Percentiles rank a stretch among this genome's conserved stretches.
Conservation (phyloP, 495 filamentous ascomycete genomes). For the Daldinia grandis region DNA sequence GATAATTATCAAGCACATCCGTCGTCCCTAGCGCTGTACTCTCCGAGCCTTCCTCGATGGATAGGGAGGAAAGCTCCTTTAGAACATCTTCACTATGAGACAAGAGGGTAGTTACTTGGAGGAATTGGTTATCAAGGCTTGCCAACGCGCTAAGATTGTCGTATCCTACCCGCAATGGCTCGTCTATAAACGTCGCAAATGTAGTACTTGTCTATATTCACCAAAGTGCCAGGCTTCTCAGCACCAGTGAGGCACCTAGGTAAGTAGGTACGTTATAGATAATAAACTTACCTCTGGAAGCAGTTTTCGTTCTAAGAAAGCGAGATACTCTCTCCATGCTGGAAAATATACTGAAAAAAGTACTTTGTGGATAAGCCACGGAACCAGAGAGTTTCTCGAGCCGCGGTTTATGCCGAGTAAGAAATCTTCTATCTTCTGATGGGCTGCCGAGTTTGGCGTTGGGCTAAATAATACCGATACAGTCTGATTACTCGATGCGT, state of each 20-base stretch:
- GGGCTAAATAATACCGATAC: slow-evolving; percentile 53
- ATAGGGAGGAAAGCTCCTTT: slow-evolving; percentile 32
- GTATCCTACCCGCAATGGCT: slow-evolving; percentile 46
- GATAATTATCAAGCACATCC: slow-evolving; percentile 26
- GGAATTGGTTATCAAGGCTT: slow-evolving; percentile 44
- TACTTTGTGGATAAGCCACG: slow-evolving; percentile 48
- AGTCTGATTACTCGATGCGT: slow-evolving; percentile 40
- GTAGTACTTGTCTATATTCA: slow-evolving; percentile 37
- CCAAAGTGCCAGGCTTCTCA: neutral
- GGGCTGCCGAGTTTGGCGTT: slow-evolving; percentile 42
- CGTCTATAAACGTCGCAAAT: slow-evolving; percentile 47
- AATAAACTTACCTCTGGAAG: slow-evolving; percentile 41
- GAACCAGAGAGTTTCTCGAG: slow-evolving; percentile 15
- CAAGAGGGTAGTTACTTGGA: slow-evolving; percentile 41
- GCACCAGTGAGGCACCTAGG: no score
- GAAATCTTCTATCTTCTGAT: slow-evolving; percentile 35
- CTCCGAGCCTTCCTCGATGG: slow-evolving; percentile 5
- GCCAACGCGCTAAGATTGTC: slow-evolving; percentile 44
- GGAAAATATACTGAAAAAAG: slow-evolving; percentile 52
- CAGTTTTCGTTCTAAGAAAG: slow-evolving; percentile 46
- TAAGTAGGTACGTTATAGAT: neutral
- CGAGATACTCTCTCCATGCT: slow-evolving; percentile 53
- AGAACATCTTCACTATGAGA: slow-evolving; percentile 40
- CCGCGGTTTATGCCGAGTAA: slow-evolving; percentile 18
- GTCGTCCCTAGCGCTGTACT: slow-evolving; percentile 1